Base-by-base conservation (phyloP, 2,329 filamentous ascomycete genomes). In the Cylindrodendrum hubeiense region DNA sequence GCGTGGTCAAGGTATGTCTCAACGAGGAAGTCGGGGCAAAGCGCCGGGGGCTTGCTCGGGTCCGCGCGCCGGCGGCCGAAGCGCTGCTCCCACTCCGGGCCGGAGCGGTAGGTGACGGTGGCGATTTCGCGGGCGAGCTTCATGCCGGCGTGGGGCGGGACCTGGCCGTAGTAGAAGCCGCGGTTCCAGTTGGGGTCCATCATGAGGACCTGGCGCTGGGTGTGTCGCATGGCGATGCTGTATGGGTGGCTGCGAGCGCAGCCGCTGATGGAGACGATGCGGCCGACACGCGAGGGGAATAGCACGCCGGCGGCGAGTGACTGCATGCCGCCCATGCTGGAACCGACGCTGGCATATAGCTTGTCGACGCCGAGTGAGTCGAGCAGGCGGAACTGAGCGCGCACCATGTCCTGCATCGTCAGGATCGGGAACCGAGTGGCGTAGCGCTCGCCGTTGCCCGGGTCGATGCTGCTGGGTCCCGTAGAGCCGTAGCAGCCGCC, bases 321-420 rank as follows among this genome's bases (percentile, higher is more conserved):
- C 78, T 97, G 95, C 96, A 99, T 99, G 59, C 96, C 96, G 57
- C 96, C 96, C 96, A 99, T 99, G 79, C 94, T 97, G 6, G 93
- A 94, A 15, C 96, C 96, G 21, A 99, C 95, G 64, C 93, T 97
- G 19, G 96, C 96, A 78, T 97, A 93, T 10, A 99, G 86, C 75
- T 89, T 93, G 24, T 88, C 77, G 49, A 99, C 91, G 6, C 90
- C 90, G 28, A 99, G 84, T 5, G 84, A 80, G 78, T 98, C 95
- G 13, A 99, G 86, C 30, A 99, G 87, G 46, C 93, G 87, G 82
- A 98, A 98, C 79, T 99, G 96, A 5, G 95, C 95, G 59, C 95
- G 90, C 30, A 98, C 96, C 96, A 99, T 99, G 79, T 99, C 96
- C 73, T 97, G 90, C 84, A 99, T 91, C 0, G 96, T 99, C 61